A percentile compares a stretch with the other conserved stretches of the same genome.
Conservation (phyloP, 1,284 basidiomycete genomes). For the Rhodotorula sp. region DNA sequence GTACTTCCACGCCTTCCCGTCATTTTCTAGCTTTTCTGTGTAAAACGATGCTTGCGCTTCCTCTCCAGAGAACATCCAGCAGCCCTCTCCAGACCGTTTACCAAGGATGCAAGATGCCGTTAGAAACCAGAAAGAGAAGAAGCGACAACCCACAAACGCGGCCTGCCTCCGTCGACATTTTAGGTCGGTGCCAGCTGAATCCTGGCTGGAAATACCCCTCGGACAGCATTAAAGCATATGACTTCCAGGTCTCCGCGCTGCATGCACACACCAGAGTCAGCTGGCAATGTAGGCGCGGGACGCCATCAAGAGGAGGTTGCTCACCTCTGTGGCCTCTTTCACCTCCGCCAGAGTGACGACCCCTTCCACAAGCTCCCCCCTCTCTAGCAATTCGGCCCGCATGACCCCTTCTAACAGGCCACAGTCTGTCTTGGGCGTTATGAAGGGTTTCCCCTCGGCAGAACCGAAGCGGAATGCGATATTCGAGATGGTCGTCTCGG, state of each 20-base stretch:
- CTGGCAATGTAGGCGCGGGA: neutral
- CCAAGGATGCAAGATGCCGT: too few relatives aligned
- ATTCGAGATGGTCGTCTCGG: constrained; percentile 38
- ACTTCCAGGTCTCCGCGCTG: constrained; percentile 15
- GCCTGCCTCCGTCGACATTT: too few relatives aligned
- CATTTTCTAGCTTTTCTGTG: too few relatives aligned
- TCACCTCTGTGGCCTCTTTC: constrained; percentile 7
- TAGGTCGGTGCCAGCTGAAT: neutral
- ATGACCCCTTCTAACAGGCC: constrained; percentile 25
- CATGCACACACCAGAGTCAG: neutral
- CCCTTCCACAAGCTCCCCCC: constrained; percentile 14
- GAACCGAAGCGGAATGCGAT: constrained; percentile 19
- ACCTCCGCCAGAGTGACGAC: constrained; percentile 13
- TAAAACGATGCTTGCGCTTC: too few relatives aligned
- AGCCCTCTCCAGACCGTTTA: too few relatives aligned
- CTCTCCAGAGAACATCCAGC: too few relatives aligned
- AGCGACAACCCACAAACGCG: too few relatives aligned
- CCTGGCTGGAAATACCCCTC: constrained; percentile 24
- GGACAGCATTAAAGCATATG: constrained; percentile 37
- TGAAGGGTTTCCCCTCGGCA: neutral
- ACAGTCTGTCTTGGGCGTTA: constrained; percentile 3
- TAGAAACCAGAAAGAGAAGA: too few relatives aligned
- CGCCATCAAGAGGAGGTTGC: neutral
- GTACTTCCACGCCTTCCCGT: neutral
- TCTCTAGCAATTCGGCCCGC: constrained; percentile 27